Conservation (phyloP, 805 yeast genomes). For the Torulaspora gathmanii region DNA sequence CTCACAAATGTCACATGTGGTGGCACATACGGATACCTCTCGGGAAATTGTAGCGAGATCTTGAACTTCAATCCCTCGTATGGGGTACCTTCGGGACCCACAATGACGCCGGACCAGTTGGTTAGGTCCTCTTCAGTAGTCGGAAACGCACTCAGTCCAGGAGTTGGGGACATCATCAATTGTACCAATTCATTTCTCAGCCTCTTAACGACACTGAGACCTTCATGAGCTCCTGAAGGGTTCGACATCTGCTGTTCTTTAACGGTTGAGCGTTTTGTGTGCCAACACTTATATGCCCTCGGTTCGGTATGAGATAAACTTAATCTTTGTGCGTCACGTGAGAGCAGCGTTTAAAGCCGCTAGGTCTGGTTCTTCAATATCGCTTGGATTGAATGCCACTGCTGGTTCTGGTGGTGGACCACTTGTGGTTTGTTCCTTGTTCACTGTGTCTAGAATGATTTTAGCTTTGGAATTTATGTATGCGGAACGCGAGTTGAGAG, state of each 20-base stretch:
- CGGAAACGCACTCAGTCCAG: slow-evolving; percentile 54
- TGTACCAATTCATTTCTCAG: slow-evolving; percentile 50
- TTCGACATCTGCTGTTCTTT: neutral
- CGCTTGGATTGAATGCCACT: neutral
- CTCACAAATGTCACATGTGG: slow-evolving; percentile 53
- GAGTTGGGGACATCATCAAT: slow-evolving; percentile 45
- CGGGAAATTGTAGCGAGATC: slow-evolving; percentile 47
- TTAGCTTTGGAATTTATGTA: slow-evolving; percentile 11
- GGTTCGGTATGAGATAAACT: neutral
- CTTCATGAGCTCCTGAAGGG: slow-evolving; percentile 28
- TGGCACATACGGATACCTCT: slow-evolving; percentile 53
- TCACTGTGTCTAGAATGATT: slow-evolving; percentile 3
- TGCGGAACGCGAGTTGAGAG: slow-evolving; percentile 5
- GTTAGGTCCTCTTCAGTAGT: slow-evolving; percentile 48
- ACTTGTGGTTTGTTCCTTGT: neutral
- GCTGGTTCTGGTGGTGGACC: neutral
- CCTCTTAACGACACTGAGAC: slow-evolving; percentile 47
- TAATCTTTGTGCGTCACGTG: neutral
- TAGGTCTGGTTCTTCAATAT: slow-evolving; percentile 6
- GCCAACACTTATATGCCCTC: neutral
- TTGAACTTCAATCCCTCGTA: slow-evolving; percentile 52
- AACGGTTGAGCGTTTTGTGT: neutral
- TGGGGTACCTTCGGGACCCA: slow-evolving; percentile 54
- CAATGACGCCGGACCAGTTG: slow-evolving; percentile 54
- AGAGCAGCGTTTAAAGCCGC: slow-evolving; percentile 1